Evolutionary conservation across 768 basidiomycete genomes (phyloP).

Genomic region (Tubosaeta brunneosetosa): DNA sequence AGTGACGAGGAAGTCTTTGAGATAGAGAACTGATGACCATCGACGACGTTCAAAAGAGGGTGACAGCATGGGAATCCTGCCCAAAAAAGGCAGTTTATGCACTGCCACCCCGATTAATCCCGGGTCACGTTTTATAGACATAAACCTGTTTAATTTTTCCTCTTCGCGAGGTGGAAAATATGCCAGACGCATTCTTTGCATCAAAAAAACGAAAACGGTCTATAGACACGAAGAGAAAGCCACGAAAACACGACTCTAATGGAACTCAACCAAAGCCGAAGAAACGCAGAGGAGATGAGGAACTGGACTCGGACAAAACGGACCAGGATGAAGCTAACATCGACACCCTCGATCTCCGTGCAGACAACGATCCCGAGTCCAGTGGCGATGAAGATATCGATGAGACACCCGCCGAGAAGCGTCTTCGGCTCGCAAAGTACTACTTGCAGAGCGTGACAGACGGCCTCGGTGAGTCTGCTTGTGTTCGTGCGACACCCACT

Average conservation of each 20-base stretch:
- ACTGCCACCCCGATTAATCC: not conserved
- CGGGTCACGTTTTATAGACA: conserved; percentile 2
- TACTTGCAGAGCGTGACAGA: conserved; percentile 85
- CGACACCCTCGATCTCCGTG: conserved; percentile 73
- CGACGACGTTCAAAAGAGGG: not conserved
- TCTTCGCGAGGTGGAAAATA: conserved; percentile 22
- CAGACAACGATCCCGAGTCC: conserved; percentile 48
- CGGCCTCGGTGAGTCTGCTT: conserved; percentile 49
- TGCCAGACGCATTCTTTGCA: conserved; percentile 85
- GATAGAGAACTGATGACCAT: not conserved
- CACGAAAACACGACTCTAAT: conserved; percentile 21
- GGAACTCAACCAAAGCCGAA: conserved; percentile 17
- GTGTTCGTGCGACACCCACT: not conserved
- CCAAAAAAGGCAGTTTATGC: not conserved
- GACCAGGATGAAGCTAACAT: conserved; percentile 49
- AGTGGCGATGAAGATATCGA: conserved; percentile 82
- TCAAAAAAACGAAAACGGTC: conserved; percentile 60
- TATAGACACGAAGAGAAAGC: conserved; percentile 26
- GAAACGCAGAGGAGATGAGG: conserved; percentile 46
- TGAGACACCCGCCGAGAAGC: conserved; percentile 92
- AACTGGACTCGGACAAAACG: conserved; percentile 59
- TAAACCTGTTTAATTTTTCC: conserved; percentile 19
- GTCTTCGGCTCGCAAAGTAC: conserved; percentile 83
- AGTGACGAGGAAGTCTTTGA: not conserved
- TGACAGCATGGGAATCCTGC: not conserved